phyloP scores from a whole-genome alignment of 73 alveolate species.

The Blepharisma stoltei region DNA sequence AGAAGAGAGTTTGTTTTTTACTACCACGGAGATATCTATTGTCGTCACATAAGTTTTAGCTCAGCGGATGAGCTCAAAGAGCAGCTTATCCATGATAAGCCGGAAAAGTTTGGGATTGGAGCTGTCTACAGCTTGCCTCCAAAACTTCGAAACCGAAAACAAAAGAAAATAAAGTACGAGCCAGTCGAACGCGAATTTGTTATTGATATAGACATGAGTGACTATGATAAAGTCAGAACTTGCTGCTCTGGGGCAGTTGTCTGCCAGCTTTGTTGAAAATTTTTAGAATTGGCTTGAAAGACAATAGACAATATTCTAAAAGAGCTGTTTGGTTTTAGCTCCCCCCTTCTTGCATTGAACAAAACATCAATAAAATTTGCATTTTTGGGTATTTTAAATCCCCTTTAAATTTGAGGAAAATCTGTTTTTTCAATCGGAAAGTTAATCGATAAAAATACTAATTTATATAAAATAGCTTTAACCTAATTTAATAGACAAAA shows the following conservation, averaged over 20 bases:
- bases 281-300: conserved; percentile 82
- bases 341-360: too few relatives aligned
- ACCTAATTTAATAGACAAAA: too few relatives aligned
- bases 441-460: too few relatives aligned
- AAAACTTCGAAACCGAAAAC: conserved; percentile 62
- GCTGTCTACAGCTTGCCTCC: conserved; percentile 69
- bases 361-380: too few relatives aligned
- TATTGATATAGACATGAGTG: conserved; percentile 97
- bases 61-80: conserved; percentile 66
- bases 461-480: too few relatives aligned
- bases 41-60: conserved; percentile 76
- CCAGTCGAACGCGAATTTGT: conserved; percentile 85
- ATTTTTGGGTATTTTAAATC: too few relatives aligned
- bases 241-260: conserved; percentile 95
- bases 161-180: neutral
- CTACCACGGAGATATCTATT: conserved; percentile 73
- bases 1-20: conserved; percentile 74
- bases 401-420: too few relatives aligned
- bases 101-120: conserved; percentile 94
- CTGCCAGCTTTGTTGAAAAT: conserved; percentile 95
- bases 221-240: conserved; percentile 94
- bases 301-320: conserved; percentile 65
- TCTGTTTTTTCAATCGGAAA: too few relatives aligned
- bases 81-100: conserved; percentile 56
- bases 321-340: conserved; percentile 94